A percentile compares a stretch with the other conserved stretches of the same genome.
phyloP scores from a whole-genome alignment of 495 filamentous ascomycete species.

The Aspergillus nanangensis region DNA sequence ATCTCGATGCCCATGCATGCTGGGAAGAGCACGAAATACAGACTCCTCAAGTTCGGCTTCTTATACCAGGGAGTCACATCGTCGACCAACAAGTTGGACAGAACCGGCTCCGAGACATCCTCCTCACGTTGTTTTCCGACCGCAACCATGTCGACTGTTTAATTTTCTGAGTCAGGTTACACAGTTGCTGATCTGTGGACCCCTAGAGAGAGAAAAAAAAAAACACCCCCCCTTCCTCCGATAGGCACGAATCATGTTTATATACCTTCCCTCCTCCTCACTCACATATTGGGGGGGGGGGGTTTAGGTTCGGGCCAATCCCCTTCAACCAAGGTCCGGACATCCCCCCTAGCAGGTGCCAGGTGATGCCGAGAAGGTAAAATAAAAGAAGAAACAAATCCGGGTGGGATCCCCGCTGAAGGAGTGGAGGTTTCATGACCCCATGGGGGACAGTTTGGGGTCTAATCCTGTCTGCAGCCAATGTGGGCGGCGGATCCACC shows the following conservation, averaged over 20 bases:
- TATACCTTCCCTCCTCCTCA: too few species aligned
- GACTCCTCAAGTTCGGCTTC: constrained; percentile 54
- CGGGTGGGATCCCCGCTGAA: constrained; percentile 1
- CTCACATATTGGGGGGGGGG: too few species aligned
- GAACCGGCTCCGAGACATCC: constrained; percentile 25
- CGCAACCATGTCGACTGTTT: constrained; percentile 23
- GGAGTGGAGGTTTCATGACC: neutral
- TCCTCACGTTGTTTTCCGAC: constrained; percentile 26
- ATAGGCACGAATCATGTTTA: neutral
- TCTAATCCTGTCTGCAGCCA: too few species aligned
- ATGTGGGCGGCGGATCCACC: too few species aligned
- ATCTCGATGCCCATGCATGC: constrained; percentile 66
- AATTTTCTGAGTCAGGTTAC: too few species aligned
- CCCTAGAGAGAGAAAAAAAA: neutral
- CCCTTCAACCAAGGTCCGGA: neutral
- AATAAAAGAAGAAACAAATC: neutral
- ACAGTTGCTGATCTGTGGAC: neutral
- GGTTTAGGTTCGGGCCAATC: too few species aligned
- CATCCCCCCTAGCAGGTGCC: neutral
- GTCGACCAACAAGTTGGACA: constrained; percentile 17
- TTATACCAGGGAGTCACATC: constrained; percentile 49
- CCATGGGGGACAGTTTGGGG: too few species aligned
- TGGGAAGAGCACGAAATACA: constrained; percentile 63
- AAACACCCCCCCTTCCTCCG: too few species aligned
- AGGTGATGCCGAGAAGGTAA: neutral